Percentiles rank a stretch among this genome's conserved stretches.
phyloP scores from a whole-genome alignment of 768 basidiomycete species.

The Tubosaeta sp. region DNA sequence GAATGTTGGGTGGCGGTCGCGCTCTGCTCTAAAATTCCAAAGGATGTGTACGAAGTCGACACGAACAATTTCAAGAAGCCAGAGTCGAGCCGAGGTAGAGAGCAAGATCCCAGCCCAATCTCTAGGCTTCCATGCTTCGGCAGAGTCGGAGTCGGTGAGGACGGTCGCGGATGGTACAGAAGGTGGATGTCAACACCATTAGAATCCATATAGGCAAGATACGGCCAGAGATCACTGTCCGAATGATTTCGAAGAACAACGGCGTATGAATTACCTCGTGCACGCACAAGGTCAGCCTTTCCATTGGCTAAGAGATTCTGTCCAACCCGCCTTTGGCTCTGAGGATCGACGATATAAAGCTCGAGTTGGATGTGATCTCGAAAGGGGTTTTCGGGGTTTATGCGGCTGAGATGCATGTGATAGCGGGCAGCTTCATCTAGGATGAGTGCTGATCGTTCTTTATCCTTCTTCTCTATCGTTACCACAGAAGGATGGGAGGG shows the following conservation, averaged over 20 bases:
- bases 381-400: slow-evolving; percentile 45
- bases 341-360: slow-evolving; percentile 45
- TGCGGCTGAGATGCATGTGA: slow-evolving; percentile 52
- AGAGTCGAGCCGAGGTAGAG: slow-evolving; percentile 40
- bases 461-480: slow-evolving; percentile 35
- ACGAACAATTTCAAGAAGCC: slow-evolving; percentile 59
- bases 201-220: slow-evolving; percentile 58
- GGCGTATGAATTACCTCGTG: slow-evolving; percentile 41
- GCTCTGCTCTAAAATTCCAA: slow-evolving; percentile 48
- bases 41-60: slow-evolving; percentile 45
- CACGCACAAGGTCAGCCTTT: slow-evolving; percentile 43
- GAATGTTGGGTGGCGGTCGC: slow-evolving; percentile 16
- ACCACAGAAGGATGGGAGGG: slow-evolving; percentile 34
- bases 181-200: slow-evolving; percentile 50
- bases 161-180: slow-evolving; percentile 48
- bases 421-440: slow-evolving; percentile 57
- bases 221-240: slow-evolving; percentile 55
- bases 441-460: slow-evolving; percentile 35
- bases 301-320: slow-evolving; percentile 46
- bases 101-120: slow-evolving; percentile 38
- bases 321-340: slow-evolving; percentile 40
- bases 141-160: slow-evolving; percentile 39
- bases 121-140: slow-evolving; percentile 36
- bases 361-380: slow-evolving; percentile 48
- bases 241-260: slow-evolving; percentile 49